Base-by-base conservation (phyloP, 2,329 filamentous ascomycete genomes). In the Beauveria sp. region DNA sequence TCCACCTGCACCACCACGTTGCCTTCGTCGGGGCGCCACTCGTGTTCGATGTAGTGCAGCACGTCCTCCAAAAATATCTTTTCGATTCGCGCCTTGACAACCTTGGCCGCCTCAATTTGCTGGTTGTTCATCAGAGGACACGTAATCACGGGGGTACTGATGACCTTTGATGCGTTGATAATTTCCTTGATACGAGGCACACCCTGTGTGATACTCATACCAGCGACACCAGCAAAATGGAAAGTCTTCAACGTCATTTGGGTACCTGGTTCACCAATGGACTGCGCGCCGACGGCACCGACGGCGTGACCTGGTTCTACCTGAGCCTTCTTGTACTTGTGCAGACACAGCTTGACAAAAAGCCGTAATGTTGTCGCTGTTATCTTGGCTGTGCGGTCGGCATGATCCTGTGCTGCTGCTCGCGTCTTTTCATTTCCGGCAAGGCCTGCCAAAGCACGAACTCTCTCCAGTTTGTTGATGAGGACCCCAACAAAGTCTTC, bases 181-280 rank as follows among this genome's bases (percentile, higher is more conserved):
- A 99, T 99, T 80, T 99, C 94, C 77, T 99, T 99, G 79, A 99
- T 99, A 87, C 94, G 93, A 1, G 94, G 94, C 7, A 99, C 94
- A 90, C 94, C 94, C 71, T 97, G 91, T 0, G 94, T 99, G 71
- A 99, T 96, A 82, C 91, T 96, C 94, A 99, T 97, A 73, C 93
- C 93, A 48, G 94, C 94, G 65, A 99, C 94, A 89, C 94, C 94
- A 71, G 94, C 94, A 79, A 99, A 99, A 89, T 97, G 94, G 85
- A 97, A 97, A 71, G 94, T 97, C 78, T 97, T 97, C 65, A 99
- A 78, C 1, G 94, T 99, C 94, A 99, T 99, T 75, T 99, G 94
- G 0, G 94, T 99, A 72, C 94, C 94, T 0, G 94, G 94, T 71
- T 99, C 94, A 76, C 94, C 94, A 68, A 99, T 99, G 1, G 93